Base-by-base conservation (phyloP, 2,329 filamentous ascomycete genomes). In the Elsinoe batatas region DNA sequence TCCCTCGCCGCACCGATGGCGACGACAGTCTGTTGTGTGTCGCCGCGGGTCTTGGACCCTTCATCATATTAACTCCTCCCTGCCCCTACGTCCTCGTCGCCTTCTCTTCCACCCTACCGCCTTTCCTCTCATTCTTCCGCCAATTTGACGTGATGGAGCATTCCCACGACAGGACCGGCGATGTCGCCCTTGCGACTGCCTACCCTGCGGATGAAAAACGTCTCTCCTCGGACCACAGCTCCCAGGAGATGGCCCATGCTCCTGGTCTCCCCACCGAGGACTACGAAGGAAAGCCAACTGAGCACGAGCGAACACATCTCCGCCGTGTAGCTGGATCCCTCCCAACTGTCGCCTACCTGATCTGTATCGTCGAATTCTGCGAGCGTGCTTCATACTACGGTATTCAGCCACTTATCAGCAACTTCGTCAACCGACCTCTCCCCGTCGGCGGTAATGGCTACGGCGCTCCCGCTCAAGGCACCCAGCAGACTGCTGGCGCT, bases 301-400 rank as follows among this genome's bases (percentile, higher is more conserved):
- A 73, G 5, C 75, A 79, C 44, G 77, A 80, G 60, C 58, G 61
- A 2, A 56, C 56, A 2, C 73, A 69, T 1, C 65, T 81, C 12
- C 74, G 76, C 18, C 75, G 72, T 56, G 71, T 79, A 6, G 69
- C 78, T n/a, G 79, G 72, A 38, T 68, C 62, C 2, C 71, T 83
- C 1, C 79, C 80, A 1, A 57, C 68, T 11, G 69, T 77, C 3
- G 74, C 78, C n/a, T 84, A 79, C 61, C 62, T 78, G 2, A 75
- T 83, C 30, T 83, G 80, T 58, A 61, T 77, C 5, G 79, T 82
- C 38, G 81, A 83, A 60, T 79, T 83, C 58, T 78, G 77, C 55
- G 81, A 84, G 63, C 72, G 81, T 55, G 80, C 79, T 2, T 82
- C 79, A 0, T 83, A 79, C 70, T 82, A 81, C 62, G 80, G 80